Evolutionary conservation across 1,284 basidiomycete genomes (phyloP).

Genomic region (Pseudozyma pruni): DNA sequence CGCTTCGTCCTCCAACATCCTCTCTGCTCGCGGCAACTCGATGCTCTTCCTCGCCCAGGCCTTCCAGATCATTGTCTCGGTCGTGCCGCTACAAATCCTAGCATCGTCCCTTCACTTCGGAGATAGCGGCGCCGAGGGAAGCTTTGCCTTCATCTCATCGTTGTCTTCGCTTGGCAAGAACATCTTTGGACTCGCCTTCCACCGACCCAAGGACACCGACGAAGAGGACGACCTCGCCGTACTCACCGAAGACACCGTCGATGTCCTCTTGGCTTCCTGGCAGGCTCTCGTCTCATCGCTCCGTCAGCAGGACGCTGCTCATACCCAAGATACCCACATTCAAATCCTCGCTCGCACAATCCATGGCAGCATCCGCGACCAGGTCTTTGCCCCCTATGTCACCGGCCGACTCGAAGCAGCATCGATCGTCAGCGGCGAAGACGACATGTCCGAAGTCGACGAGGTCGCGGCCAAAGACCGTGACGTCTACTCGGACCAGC

Average conservation of each 20-base stretch:
- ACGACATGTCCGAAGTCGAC: slow-evolving; percentile 50
- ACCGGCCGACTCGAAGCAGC: slow-evolving; percentile 53
- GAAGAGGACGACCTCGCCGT: slow-evolving; percentile 55
- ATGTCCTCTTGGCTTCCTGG: slow-evolving; percentile 46
- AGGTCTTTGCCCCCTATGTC: slow-evolving; percentile 58
- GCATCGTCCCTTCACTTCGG: slow-evolving; percentile 23
- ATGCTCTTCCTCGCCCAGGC: slow-evolving; percentile 49
- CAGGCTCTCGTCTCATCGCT: slow-evolving; percentile 30
- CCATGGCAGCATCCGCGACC: slow-evolving; percentile 45
- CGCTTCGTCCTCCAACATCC: slow-evolving; percentile 11
- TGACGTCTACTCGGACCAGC: slow-evolving; percentile 58
- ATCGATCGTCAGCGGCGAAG: slow-evolving; percentile 14
- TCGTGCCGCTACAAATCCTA: slow-evolving; percentile 32
- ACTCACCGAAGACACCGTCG: slow-evolving; percentile 48
- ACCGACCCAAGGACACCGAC: slow-evolving; percentile 31
- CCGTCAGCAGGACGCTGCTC: slow-evolving; percentile 23
- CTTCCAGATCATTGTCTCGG: slow-evolving; percentile 39
- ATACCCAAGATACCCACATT: slow-evolving; percentile 23
- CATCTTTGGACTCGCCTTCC: slow-evolving; percentile 50
- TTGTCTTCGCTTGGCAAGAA: slow-evolving; percentile 33
- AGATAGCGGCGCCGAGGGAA: slow-evolving; percentile 13
- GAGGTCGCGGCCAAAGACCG: slow-evolving; percentile 52
- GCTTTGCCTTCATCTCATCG: slow-evolving; percentile 36
- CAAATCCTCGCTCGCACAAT: slow-evolving; percentile 35
- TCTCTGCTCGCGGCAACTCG: slow-evolving; percentile 41